These are phyloP conservation scores for Luffa acutangula DNA, from an alignment of 306 rosid genomes.

Conservation along the genomic window DNA sequence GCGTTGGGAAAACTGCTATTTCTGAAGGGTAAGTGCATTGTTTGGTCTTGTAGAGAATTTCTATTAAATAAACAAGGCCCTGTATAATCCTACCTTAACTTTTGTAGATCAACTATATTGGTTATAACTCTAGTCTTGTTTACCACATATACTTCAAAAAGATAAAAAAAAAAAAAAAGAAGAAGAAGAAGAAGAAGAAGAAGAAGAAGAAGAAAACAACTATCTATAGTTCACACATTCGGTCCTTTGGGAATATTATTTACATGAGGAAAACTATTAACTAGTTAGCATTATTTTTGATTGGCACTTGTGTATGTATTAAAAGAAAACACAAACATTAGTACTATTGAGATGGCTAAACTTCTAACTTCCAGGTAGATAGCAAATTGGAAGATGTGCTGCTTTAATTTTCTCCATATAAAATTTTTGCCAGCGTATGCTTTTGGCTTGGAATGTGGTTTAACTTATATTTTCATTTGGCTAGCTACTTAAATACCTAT, in stretches of 20 bases:
- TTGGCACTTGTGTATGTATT: neutral
- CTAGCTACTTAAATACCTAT: neutral
- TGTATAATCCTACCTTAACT: neutral
- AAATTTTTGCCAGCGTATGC: neutral
- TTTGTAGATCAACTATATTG: neutral
- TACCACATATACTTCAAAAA: too few species aligned
- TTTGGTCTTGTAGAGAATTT: neutral
- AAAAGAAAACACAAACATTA: neutral
- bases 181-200: too few species aligned
- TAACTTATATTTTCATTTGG: neutral
- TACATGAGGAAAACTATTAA: neutral
- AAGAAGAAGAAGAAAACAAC: neutral
- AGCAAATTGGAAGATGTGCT: neutral
- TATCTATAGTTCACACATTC: neutral
- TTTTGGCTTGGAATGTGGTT: neutral
- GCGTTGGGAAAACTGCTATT: conserved; percentile 97
- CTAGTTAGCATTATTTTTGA: neutral
- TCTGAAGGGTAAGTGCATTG: conserved; percentile 78
- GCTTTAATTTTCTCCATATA: neutral
- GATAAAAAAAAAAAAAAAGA: neutral
- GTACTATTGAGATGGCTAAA: neutral
- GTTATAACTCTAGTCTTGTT: neutral
- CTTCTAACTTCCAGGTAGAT: neutral
- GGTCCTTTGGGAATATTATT: neutral
- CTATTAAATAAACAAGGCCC: neutral